Evolutionary conservation across 352 stramenopile genomes (phyloP).

Genomic region (Phytophthora pinifolia): DNA sequence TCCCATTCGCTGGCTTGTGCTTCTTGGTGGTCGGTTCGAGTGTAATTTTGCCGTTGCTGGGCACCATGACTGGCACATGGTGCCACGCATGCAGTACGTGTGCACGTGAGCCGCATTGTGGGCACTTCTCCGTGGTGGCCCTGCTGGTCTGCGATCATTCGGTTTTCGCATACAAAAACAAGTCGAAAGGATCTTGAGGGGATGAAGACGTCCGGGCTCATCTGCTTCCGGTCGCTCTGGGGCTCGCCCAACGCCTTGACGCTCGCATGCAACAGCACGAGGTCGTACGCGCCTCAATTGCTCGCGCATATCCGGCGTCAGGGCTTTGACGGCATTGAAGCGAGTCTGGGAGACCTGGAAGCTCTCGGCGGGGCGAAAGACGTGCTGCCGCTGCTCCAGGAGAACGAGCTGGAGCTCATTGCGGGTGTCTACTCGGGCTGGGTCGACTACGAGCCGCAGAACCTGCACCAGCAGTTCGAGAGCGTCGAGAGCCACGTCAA

Average conservation of each 20-base stretch:
- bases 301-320: constrained; percentile 42
- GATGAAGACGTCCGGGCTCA: constrained; percentile 19
- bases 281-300: constrained; percentile 35
- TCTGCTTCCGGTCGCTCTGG: constrained; percentile 66
- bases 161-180: constrained; percentile 7
- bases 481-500: constrained; percentile 39
- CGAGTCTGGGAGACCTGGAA: constrained; percentile 61
- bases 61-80: too few species aligned
- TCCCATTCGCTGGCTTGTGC: not conserved
- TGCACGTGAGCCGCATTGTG: not conserved
- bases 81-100: not conserved
- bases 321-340: constrained; percentile 70
- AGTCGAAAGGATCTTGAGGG: constrained; percentile 17
- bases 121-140: not conserved
- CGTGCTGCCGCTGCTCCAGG: constrained; percentile 42
- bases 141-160: constrained; percentile 1
- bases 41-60: too few species aligned
- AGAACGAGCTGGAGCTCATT: constrained; percentile 60
- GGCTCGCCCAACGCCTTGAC: constrained; percentile 39
- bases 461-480: constrained; percentile 59
- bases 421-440: constrained; percentile 73
- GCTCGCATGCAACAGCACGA: constrained; percentile 21
- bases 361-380: constrained; percentile 40
- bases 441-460: constrained; percentile 65
- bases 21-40: not conserved